Evolutionary conservation across 78 protist genomes (phyloP).

Genomic region (Dictyostelium purpureum): DNA sequence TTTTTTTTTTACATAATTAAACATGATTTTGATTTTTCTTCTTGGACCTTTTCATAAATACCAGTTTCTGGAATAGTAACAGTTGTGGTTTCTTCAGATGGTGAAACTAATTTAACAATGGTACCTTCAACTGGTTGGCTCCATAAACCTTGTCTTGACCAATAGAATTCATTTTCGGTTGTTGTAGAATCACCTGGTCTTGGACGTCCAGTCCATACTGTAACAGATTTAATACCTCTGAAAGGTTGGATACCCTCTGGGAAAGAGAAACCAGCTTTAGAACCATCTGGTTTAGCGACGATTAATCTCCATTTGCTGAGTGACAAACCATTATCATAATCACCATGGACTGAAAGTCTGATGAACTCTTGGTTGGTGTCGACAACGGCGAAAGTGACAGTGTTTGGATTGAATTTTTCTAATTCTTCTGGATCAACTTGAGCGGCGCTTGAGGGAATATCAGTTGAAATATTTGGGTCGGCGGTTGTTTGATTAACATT

Average conservation of each 20-base stretch:
- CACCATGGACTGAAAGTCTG: slow-evolving; percentile 40
- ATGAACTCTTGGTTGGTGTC: slow-evolving; percentile 21
- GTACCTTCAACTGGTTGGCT: slow-evolving; percentile 46
- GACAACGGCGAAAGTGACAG: slow-evolving; percentile 1
- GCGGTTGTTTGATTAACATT: not conserved
- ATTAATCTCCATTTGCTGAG: slow-evolving; percentile 38
- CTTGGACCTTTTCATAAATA: not conserved
- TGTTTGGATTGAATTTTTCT: not conserved
- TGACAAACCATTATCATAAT: slow-evolving; percentile 13
- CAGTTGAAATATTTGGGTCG: not conserved
- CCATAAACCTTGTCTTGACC: slow-evolving; percentile 33
- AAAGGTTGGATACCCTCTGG: slow-evolving; percentile 56
- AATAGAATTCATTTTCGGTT: slow-evolving; percentile 45
- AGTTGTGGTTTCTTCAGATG: not conserved
- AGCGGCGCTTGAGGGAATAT: not conserved
- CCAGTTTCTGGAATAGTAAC: not conserved
- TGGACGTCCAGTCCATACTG: slow-evolving; percentile 38
- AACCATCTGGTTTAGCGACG: slow-evolving; percentile 36
- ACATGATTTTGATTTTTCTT: not conserved
- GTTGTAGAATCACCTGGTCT: slow-evolving; percentile 10
- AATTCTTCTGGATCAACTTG: not conserved
- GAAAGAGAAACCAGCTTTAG: slow-evolving; percentile 40
- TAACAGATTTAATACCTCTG: slow-evolving; percentile 28
- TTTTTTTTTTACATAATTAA: slow-evolving; percentile 28
- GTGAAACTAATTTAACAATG: slow-evolving; percentile 32